Evolutionary conservation across 345 rosid genomes (phyloP), one percentile per base, ranked within the genome.

Genomic region (Dovyalis caffra): DNA sequence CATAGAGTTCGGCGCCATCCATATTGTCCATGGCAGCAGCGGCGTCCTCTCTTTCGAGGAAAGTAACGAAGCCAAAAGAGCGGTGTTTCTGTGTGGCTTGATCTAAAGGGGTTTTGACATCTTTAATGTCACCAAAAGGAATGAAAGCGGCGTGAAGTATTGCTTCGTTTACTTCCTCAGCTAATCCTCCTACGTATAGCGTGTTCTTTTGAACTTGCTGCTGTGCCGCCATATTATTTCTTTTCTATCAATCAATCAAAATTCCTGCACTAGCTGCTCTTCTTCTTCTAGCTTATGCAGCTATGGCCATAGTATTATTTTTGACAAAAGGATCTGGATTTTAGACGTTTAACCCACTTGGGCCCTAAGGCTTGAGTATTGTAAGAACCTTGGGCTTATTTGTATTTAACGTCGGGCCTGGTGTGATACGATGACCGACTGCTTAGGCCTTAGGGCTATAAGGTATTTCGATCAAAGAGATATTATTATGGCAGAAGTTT

Each of bases 51-150:
- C 85, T 85, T 79, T 95, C 93, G 23, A 93, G 90, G 78, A 95
- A 93, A 78, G 97, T 95, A 66, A 95, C 97, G 88, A 95, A 95
- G 60, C 99, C 99, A 77, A 93, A 95, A 79, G 99, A 89, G 62
- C 97, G 92, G 79, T 95, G 98, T 72, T 95, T 95, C 87, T 95
- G 98, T n/a, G 97, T 95, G 21, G 99, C 98, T 77, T 89, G 97
- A 81, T 95, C 98, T 45, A 93, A 75, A 1, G 99, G 99, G 21
- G 98, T 91, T 83, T 95, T 95, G 40, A 95, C 99, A 73, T 95
- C 99, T 80, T 95, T 95, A 62, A 95, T 91, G 82, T 95, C 98
- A 15, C 99, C 99, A 82, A 95, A 91, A 0, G 99, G 99, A 23
- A 95, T 95, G 83, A 95, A 95, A 53, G 99, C 88, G 0, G 99